Conservation (phyloP, 2,329 filamentous ascomycete species). For the Sporothrix sp. region DNA sequence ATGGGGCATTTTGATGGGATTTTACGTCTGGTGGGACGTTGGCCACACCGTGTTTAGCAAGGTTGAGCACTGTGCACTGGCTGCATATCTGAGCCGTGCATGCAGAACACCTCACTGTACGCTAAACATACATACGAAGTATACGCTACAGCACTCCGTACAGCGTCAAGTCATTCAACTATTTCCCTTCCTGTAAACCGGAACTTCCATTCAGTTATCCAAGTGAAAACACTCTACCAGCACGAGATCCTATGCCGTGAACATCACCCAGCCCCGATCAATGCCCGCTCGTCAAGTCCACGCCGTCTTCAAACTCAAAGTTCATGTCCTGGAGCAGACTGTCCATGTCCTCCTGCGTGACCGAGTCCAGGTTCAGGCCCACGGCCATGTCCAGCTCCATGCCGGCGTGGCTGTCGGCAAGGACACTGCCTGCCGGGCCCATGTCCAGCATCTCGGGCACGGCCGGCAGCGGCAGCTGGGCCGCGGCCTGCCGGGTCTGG, state of each 20-base stretch:
- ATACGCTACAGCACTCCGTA: no score
- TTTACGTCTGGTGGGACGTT: no score
- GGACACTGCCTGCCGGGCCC: no score
- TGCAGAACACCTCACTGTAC: no score
- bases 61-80: neutral
- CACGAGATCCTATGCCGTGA: no score
- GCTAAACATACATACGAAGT: no score
- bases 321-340: constrained; percentile 35
- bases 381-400: constrained; percentile 27
- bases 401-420: no score
- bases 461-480: constrained; percentile 9
- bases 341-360: constrained; percentile 30
- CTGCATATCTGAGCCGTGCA: no score
- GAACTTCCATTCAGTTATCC: no score
- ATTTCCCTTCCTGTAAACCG: no score
- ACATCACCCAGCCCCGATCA: neutral
- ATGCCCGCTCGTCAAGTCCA: constrained; percentile 12
- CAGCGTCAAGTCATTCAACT: no score
- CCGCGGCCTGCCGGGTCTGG: neutral
- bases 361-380: constrained; percentile 20
- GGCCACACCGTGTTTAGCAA: constrained; percentile 1
- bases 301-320: constrained; percentile 29
- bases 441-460: constrained; percentile 3
- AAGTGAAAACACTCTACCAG: no score
- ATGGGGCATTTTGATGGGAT: neutral